Conservation (phyloP, 2,329 filamentous ascomycete genomes). For the Sporothrix globosa region DNA sequence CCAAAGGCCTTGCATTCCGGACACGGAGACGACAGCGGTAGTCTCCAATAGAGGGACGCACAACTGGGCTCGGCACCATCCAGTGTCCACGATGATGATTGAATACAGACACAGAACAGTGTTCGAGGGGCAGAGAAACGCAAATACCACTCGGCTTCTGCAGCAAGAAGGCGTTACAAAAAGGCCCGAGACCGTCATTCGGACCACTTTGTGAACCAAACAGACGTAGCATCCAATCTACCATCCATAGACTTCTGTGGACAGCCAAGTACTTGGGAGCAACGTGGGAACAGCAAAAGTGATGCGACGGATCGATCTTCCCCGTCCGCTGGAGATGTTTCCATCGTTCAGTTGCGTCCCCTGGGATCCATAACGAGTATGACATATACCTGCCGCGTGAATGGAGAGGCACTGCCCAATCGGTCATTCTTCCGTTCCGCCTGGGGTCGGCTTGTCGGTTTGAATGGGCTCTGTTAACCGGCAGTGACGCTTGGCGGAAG, state of each 20-base stretch:
- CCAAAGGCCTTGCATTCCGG: too few species aligned
- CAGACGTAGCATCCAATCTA: too few species aligned
- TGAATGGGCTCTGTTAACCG: not conserved
- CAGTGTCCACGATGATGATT: not conserved
- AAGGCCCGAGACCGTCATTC: not conserved
- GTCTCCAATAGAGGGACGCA: not conserved
- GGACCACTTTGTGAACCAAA: too few species aligned
- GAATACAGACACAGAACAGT: not conserved
- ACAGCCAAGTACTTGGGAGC: not conserved
- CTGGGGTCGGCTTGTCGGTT: not conserved
- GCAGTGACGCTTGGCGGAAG: conserved; percentile 5
- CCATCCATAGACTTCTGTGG: not conserved
- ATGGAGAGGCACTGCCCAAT: conserved; percentile 11
- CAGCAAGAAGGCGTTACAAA: not conserved
- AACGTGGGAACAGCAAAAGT: not conserved
- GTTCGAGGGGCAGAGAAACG: not conserved
- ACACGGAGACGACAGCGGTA: too few species aligned
- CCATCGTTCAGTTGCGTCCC: not conserved
- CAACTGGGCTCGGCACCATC: not conserved
- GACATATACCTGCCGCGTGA: conserved; percentile 12
- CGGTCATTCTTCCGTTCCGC: conserved; percentile 1
- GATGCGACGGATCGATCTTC: not conserved
- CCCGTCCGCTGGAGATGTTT: not conserved
- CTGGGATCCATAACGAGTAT: not conserved
- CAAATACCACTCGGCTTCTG: not conserved